Percentiles rank a stretch among this genome's conserved stretches.
phyloP scores from a whole-genome alignment of 345 rosid genomes.

The Physaria fendleri region DNA sequence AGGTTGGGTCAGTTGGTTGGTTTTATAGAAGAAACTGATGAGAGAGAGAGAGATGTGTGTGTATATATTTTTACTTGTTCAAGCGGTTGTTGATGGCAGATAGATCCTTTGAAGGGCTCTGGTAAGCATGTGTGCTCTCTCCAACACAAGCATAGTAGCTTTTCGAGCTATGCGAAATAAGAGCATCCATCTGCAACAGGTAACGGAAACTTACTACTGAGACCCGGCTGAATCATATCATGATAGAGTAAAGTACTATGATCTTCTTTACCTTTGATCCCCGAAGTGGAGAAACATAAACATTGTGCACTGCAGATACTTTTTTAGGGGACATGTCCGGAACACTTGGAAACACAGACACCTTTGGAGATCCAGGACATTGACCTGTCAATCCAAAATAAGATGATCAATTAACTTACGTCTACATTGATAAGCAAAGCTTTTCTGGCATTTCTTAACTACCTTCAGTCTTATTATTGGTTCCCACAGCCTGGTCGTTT shows the following conservation, averaged over 20 bases:
- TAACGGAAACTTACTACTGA: too few species aligned
- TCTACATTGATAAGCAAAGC: slow-evolving; percentile 1
- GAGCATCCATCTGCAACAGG: slow-evolving; percentile 93
- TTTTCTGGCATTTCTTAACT: neutral
- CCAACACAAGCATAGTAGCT: slow-evolving; percentile 98
- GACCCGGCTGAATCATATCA: too few species aligned
- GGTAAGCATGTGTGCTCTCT: slow-evolving; percentile 94
- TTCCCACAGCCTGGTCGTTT: slow-evolving; percentile 41
- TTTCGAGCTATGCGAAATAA: slow-evolving; percentile 74
- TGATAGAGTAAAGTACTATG: neutral
- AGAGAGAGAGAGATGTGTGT: neutral
- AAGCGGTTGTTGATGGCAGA: slow-evolving; percentile 80
- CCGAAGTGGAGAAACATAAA: slow-evolving; percentile 91
- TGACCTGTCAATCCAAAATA: slow-evolving; percentile 42
- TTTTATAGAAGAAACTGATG: neutral
- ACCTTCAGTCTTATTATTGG: slow-evolving; percentile 57
- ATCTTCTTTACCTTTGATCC: slow-evolving; percentile 68
- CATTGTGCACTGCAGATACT: slow-evolving; percentile 81
- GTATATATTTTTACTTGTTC: slow-evolving; percentile 50
- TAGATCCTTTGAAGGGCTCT: slow-evolving; percentile 96
- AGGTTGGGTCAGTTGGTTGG: neutral
- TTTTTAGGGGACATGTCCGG: slow-evolving; percentile 98
- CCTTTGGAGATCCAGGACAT: slow-evolving; percentile 85
- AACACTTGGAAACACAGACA: slow-evolving; percentile 71
- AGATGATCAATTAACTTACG: slow-evolving; percentile 1